Evolutionary conservation across 2,329 filamentous ascomycete genomes (phyloP).

Genomic region (Aspergillus pseudoterreus): DNA sequence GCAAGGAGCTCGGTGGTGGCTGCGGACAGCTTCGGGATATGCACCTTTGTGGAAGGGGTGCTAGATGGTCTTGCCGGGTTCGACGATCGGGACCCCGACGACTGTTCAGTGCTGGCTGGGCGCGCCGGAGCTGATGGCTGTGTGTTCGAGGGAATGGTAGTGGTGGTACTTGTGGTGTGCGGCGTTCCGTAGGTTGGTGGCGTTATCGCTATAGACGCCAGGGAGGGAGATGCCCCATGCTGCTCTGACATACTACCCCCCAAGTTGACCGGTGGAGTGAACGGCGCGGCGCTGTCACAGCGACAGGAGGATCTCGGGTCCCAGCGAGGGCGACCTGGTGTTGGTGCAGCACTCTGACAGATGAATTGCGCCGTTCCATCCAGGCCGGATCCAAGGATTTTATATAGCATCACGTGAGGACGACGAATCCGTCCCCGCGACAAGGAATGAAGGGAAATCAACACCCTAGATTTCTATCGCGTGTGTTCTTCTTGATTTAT

Average conservation of each 20-base stretch:
- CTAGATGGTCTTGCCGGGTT: constrained; percentile 9
- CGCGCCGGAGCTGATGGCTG: constrained; percentile 9
- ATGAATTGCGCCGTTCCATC: background rate
- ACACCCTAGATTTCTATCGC: too few species aligned
- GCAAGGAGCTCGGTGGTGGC: constrained; percentile 25
- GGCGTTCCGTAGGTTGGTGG: constrained; percentile 14
- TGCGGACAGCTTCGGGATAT: constrained; percentile 23
- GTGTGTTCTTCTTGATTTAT: too few species aligned
- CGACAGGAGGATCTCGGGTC: background rate
- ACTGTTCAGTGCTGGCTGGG: constrained; percentile 6
- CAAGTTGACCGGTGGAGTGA: background rate
- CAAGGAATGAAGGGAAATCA: background rate
- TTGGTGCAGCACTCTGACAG: background rate
- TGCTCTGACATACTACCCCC: constrained; percentile 22
- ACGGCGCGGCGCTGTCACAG: background rate
- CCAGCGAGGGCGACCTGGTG: background rate
- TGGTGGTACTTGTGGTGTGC: constrained; percentile 3
- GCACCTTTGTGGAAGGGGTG: constrained; percentile 11
- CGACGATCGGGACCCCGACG: constrained; percentile 5
- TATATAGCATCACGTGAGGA: constrained; percentile 28
- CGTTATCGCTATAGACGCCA: constrained; percentile 22
- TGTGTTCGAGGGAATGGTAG: constrained; percentile 6
- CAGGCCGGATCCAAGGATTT: constrained; percentile 22
- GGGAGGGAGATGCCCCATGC: constrained; percentile 18
- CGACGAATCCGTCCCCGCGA: background rate